phyloP scores from a whole-genome alignment of 805 yeast genomes.

The Starmerella cellae region DNA sequence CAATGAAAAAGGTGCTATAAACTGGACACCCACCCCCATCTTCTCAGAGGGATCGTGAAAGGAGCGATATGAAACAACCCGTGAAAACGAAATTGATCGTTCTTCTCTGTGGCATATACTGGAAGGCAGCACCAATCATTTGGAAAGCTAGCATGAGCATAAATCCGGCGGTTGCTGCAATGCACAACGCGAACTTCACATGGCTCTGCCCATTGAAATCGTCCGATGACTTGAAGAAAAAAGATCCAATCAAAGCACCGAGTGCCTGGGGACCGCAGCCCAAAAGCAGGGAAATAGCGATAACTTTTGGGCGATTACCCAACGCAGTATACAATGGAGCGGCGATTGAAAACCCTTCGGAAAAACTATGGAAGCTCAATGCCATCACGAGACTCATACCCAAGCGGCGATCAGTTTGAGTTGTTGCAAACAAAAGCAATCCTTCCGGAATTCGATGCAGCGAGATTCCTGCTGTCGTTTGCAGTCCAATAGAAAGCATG shows the following conservation, averaged over 20 bases:
- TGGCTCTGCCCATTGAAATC: slow-evolving; percentile 31
- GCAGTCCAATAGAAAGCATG: slow-evolving; percentile 75
- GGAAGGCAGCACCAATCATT: slow-evolving; percentile 72
- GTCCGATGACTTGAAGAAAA: slow-evolving; percentile 36
- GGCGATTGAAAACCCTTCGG: slow-evolving; percentile 91
- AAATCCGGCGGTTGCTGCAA: slow-evolving; percentile 74
- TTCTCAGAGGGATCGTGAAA: slow-evolving; percentile 10
- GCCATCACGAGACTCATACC: slow-evolving; percentile 77
- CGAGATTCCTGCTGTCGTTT: slow-evolving; percentile 76
- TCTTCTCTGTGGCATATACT: slow-evolving; percentile 51
- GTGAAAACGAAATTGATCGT: slow-evolving; percentile 47
- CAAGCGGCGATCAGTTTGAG: slow-evolving; percentile 48
- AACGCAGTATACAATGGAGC: slow-evolving; percentile 75
- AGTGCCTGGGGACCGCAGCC: slow-evolving; percentile 83
- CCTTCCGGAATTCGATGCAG: slow-evolving; percentile 94
- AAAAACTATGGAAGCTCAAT: slow-evolving; percentile 74
- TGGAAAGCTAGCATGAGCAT: slow-evolving; percentile 67
- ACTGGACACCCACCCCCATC: no score
- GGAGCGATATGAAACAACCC: slow-evolving; percentile 34
- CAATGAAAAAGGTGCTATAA: no score
- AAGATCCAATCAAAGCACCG: slow-evolving; percentile 49
- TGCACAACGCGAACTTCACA: slow-evolving; percentile 43
- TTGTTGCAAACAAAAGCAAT: slow-evolving; percentile 69
- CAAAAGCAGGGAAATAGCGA: slow-evolving; percentile 48
- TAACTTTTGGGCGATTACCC: slow-evolving; percentile 46